Conservation (phyloP, 2,329 filamentous ascomycete species). For the Torrubiella hemipterigena region DNA sequence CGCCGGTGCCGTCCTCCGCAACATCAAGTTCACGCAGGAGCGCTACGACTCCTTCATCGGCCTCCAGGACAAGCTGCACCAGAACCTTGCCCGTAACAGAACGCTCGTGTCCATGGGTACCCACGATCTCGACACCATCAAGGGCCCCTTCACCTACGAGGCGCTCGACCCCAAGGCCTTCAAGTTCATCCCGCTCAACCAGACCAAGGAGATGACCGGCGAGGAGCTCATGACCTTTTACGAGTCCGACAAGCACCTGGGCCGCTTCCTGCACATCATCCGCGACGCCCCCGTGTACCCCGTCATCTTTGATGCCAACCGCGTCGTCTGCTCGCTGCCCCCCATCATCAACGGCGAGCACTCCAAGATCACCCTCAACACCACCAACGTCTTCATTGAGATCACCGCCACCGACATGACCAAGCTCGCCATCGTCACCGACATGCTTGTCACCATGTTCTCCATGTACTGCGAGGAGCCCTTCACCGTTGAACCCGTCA, state of each 20-base stretch:
- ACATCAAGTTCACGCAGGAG: slow-evolving; percentile 82
- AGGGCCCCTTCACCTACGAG: slow-evolving; percentile 95
- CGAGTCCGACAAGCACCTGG: slow-evolving; percentile 85
- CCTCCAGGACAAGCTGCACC: slow-evolving; percentile 94
- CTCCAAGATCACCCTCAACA: slow-evolving; percentile 88
- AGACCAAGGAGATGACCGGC: slow-evolving; percentile 76
- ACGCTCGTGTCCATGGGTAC: slow-evolving; percentile 96
- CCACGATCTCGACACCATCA: slow-evolving; percentile 85
- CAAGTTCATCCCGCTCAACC: slow-evolving; percentile 82
- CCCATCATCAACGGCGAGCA: slow-evolving; percentile 97
- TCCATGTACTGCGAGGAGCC: slow-evolving; percentile 77
- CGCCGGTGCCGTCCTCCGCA: slow-evolving; percentile 77
- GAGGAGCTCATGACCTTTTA: slow-evolving; percentile 91
- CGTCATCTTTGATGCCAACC: slow-evolving; percentile 84
- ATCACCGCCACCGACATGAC: slow-evolving; percentile 93
- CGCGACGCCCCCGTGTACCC: slow-evolving; percentile 88
- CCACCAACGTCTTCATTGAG: slow-evolving; percentile 92
- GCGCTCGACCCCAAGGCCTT: slow-evolving; percentile 86
- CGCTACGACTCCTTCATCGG: slow-evolving; percentile 96
- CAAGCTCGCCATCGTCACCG: slow-evolving; percentile 89
- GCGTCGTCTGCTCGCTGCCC: slow-evolving; percentile 80
- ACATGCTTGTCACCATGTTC: slow-evolving; percentile 97
- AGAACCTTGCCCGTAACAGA: slow-evolving; percentile 85
- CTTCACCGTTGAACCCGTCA: slow-evolving; percentile 88
- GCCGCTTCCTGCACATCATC: slow-evolving; percentile 88